These are phyloP conservation scores for Turnera subulata DNA, from an alignment of 345 rosid genomes.

Conservation along the genomic window DNA sequence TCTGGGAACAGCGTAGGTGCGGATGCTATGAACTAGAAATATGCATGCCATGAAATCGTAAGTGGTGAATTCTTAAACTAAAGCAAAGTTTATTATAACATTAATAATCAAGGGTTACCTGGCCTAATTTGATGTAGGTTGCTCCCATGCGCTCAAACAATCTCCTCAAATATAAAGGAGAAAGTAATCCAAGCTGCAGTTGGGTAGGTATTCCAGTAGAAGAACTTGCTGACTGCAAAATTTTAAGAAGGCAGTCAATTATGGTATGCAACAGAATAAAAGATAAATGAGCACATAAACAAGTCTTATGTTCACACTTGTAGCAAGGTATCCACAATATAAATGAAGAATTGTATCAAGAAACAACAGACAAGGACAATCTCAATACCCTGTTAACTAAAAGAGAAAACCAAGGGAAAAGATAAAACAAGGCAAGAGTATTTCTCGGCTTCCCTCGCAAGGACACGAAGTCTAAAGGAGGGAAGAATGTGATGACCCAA, in stretches of 20 bases:
- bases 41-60: conserved; percentile 6
- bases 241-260: not conserved
- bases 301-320: too few species aligned
- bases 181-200: conserved; percentile 76
- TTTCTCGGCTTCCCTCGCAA: not conserved
- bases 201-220: conserved; percentile 58
- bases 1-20: conserved; percentile 91
- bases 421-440: not conserved
- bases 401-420: not conserved
- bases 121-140: conserved; percentile 91
- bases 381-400: too few species aligned
- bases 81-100: too few species aligned
- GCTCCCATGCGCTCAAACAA: conserved; percentile 98
- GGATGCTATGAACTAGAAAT: conserved; percentile 80
- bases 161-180: conserved; percentile 84
- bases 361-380: too few species aligned
- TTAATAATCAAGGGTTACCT: conserved; percentile 40
- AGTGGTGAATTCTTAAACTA: too few species aligned
- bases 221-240: conserved; percentile 55
- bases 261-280: too few species aligned
- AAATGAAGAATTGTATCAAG: too few species aligned
- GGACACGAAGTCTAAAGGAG: too few species aligned
- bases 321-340: too few species aligned
- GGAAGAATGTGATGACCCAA: too few species aligned
- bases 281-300: too few species aligned